Evolutionary conservation across 306 rosid species (phyloP), one percentile per base, ranked within the genome.

Genomic region (Cucurbita moschata): DNA sequence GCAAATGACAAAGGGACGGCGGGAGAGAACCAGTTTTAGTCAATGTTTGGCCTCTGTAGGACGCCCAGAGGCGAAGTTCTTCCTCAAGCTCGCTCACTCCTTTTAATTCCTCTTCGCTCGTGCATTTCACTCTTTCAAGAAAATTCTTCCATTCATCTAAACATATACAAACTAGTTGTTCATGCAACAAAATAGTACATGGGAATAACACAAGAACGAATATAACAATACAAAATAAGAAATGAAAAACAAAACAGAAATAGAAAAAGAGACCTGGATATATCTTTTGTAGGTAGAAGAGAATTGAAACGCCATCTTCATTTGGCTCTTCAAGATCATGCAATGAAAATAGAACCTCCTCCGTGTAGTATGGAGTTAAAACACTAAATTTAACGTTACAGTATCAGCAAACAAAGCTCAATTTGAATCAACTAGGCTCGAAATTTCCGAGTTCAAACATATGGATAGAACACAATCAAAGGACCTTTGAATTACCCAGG

Each of bases 71-170:
- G 72, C 98, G 97, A 77, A 90, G 96, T 64, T 90, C 89, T 81
- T 89, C 95, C 76, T 89, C 95, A 77, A 77, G 79, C 39, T 86
- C 97, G 59, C 83, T 88, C 13, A 82, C 85, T 59, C 79, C 86
- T 86, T 85, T 94, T 63, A 90, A 91, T 61, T 85, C 89, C 66
- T 93, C 98, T 76, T 90, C 98, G 46, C 40, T 84, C 21, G 0
- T 1, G 83, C 85, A 83, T 0, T 81, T 61, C 58, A 90, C 88
- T 59, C 98, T 85, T 81, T 86, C 52, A 83, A 90, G 97, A 77
- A 94, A 94, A 86, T 94, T 89, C 75, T 74, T 87, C 98, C 98
- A 94, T 70, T 94, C 98, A 85, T 94, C 98, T 94, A 88, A 47
- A 74, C 43, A 79, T 77, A 71, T 38, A 38, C 72, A 68, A 65